These are phyloP conservation scores for Talaromyces amestolkiae DNA, from an alignment of 2,329 filamentous ascomycete genomes.

Conservation along the genomic window DNA sequence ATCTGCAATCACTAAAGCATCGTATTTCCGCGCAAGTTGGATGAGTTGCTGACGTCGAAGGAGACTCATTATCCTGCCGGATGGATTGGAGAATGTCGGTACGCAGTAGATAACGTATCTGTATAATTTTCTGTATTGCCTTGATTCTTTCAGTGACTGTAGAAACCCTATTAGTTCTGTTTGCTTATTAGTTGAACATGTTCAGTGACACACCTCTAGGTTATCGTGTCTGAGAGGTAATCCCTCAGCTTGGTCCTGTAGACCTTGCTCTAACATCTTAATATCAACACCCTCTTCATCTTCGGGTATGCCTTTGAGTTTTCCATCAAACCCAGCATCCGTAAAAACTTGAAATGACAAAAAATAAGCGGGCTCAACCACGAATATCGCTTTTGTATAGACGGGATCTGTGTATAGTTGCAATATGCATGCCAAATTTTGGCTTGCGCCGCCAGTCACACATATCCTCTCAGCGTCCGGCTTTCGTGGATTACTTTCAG, in stretches of 20 bases:
- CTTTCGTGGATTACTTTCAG: background rate
- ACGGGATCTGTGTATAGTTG: conserved; percentile 4
- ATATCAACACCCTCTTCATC: conserved; percentile 8
- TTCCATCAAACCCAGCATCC: conserved; percentile 10
- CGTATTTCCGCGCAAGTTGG: conserved; percentile 66
- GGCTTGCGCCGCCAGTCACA: conserved; percentile 8
- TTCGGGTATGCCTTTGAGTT: conserved; percentile 7
- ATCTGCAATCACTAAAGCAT: conserved; percentile 76
- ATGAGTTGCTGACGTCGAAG: conserved; percentile 64
- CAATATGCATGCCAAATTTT: conserved; percentile 4
- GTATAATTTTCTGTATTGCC: conserved; percentile 2
- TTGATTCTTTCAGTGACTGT: conserved; percentile 5
- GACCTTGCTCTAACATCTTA: background rate
- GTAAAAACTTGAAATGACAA: conserved; percentile 7
- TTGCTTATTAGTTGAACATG: background rate
- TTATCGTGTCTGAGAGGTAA: no score
- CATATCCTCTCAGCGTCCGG: conserved; percentile 10
- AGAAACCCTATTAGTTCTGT: background rate
- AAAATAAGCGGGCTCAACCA: conserved; percentile 6
- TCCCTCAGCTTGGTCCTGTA: background rate
- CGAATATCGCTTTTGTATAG: conserved; percentile 2
- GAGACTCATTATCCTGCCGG: background rate
- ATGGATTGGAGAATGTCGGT: conserved; percentile 15
- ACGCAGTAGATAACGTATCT: conserved; percentile 8
- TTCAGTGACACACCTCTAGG: background rate